phyloP scores from a whole-genome alignment of 2,329 filamentous ascomycete species.

The Dothiorella sarmentorum region DNA sequence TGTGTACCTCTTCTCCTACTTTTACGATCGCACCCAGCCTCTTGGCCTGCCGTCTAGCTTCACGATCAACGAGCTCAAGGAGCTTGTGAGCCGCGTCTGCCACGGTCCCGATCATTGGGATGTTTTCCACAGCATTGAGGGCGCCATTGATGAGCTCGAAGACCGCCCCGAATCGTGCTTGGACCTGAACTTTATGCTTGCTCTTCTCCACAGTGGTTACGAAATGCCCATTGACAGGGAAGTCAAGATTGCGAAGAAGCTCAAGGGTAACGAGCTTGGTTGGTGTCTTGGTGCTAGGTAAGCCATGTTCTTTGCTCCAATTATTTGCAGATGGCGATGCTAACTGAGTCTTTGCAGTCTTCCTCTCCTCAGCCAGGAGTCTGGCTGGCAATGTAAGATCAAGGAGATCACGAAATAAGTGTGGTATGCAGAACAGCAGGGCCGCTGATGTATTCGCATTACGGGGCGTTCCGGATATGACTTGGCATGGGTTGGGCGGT shows the following conservation, averaged over 20 bases:
- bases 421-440: not conserved
- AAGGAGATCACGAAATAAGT: slow-evolving; percentile 55
- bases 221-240: slow-evolving; percentile 97
- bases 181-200: slow-evolving; percentile 95
- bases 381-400: slow-evolving; percentile 87
- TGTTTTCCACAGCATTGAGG: slow-evolving; percentile 71
- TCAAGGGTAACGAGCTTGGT: slow-evolving; percentile 91
- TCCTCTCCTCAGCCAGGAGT: slow-evolving; percentile 74
- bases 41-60: slow-evolving; percentile 99
- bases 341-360: slow-evolving; percentile 54
- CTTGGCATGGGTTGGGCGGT: not conserved
- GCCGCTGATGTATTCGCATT: not conserved
- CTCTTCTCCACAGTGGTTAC: slow-evolving; percentile 88
- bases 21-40: slow-evolving; percentile 90
- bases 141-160: slow-evolving; percentile 73
- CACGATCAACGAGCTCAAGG: slow-evolving; percentile 83
- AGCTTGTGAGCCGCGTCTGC: slow-evolving; percentile 81
- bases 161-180: slow-evolving; percentile 88
- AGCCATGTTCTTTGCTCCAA: slow-evolving; percentile 34
- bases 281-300: slow-evolving; percentile 98
- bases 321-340: slow-evolving; percentile 35
- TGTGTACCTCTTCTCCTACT: slow-evolving; percentile 96
- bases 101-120: slow-evolving; percentile 74
- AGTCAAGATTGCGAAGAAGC: slow-evolving; percentile 98
- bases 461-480: slow-evolving; percentile 12